Conservation (phyloP, 148 eudicot species). For the Drosera capensis region DNA sequence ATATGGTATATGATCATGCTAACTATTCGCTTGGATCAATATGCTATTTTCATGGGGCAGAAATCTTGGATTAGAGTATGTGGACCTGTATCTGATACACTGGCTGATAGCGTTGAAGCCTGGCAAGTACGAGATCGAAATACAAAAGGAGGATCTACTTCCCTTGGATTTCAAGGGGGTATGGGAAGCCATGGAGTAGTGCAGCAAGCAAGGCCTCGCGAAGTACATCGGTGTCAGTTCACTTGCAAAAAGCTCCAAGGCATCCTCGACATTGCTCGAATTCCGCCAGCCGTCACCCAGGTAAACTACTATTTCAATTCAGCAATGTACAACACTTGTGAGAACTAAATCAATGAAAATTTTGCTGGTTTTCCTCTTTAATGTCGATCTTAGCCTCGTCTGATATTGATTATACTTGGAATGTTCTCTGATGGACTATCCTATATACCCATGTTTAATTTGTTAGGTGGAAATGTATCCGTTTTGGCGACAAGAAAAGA, state of each 20-base stretch:
- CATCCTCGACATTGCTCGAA: constrained; percentile 7
- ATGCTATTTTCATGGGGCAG: constrained; percentile 7
- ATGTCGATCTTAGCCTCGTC: not conserved
- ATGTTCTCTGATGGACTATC: no score
- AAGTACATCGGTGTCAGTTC: constrained; percentile 56
- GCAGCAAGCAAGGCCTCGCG: constrained; percentile 40
- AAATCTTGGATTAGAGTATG: constrained; percentile 29
- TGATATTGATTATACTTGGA: no score
- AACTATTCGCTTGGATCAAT: not conserved
- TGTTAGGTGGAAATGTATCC: constrained; percentile 16
- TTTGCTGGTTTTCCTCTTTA: not conserved
- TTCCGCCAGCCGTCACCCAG: constrained; percentile 27
- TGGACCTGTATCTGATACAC: constrained; percentile 49
- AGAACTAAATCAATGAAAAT: not conserved
- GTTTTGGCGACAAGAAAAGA: constrained; percentile 10
- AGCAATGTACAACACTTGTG: not conserved
- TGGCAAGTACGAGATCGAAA: constrained; percentile 18
- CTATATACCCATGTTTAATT: no score
- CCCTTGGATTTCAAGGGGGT: constrained; percentile 18
- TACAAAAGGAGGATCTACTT: constrained; percentile 25
- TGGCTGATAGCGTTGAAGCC: constrained; percentile 41
- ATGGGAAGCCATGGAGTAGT: constrained; percentile 41
- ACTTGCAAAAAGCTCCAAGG: constrained; percentile 20
- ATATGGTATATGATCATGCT: not conserved
- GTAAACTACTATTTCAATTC: not conserved